phyloP scores from a whole-genome alignment of 2,329 filamentous ascomycete genomes.

The Fusarium metavorans region DNA sequence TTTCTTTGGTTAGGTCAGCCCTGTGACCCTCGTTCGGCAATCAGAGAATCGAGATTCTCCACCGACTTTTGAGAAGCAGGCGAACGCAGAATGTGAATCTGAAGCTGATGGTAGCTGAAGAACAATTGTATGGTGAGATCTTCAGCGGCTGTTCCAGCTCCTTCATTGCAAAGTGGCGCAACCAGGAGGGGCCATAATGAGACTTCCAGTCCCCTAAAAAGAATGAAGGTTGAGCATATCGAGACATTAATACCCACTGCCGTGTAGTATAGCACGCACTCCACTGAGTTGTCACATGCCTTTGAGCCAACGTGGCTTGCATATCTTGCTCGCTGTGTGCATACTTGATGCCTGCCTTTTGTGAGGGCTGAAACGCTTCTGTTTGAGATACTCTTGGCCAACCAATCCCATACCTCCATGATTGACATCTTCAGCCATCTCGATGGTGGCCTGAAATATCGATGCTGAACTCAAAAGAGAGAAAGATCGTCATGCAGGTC shows the following conservation, averaged over 20 bases:
- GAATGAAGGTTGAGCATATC: background rate
- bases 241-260: background rate
- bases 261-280: background rate
- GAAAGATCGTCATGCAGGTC: background rate
- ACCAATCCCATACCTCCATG: background rate
- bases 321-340: background rate
- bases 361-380: background rate
- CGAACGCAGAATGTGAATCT: background rate
- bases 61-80: background rate
- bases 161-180: background rate
- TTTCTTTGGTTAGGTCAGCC: background rate
- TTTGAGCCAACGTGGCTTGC: background rate
- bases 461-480: background rate
- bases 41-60: background rate
- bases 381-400: background rate
- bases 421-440: background rate
- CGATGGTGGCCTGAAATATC: background rate
- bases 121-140: background rate
- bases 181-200: background rate
- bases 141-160: background rate
- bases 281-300: background rate
- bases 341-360: background rate
- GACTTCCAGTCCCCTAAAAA: background rate
- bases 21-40: background rate
- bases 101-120: background rate